Evolutionary conservation across 2,329 filamentous ascomycete species (phyloP).

Genomic region (Tolypocladium ophioglossoides): DNA sequence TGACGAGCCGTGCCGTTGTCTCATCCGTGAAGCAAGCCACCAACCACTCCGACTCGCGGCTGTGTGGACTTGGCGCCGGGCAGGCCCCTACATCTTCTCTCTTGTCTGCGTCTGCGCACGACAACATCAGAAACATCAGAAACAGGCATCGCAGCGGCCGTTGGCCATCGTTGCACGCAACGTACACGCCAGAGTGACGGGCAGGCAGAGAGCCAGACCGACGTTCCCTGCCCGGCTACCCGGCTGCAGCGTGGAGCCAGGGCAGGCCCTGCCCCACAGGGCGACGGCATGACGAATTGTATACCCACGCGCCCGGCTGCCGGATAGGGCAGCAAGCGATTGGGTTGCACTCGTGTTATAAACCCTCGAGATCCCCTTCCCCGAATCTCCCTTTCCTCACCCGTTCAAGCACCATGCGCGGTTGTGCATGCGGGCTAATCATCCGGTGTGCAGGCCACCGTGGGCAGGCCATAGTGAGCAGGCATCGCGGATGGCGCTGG

Average conservation of each 20-base stretch:
- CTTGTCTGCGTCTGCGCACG: background rate
- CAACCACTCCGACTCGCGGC: background rate
- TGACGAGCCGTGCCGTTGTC: slow-evolving; percentile 4
- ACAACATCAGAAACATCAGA: background rate
- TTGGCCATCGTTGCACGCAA: background rate
- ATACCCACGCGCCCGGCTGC: background rate
- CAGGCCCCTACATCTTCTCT: background rate
- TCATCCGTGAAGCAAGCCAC: background rate
- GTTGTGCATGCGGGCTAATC: background rate
- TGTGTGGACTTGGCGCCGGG: background rate
- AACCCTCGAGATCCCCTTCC: background rate
- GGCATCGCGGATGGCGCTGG: background rate
- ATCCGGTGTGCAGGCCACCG: background rate
- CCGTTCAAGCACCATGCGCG: background rate
- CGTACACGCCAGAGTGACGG: background rate
- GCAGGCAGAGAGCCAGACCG: background rate
- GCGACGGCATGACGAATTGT: background rate
- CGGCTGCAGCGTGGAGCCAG: background rate
- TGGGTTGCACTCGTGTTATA: background rate
- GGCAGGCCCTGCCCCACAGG: background rate
- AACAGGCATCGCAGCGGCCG: background rate
- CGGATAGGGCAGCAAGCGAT: background rate
- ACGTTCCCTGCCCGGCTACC: background rate
- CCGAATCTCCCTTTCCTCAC: background rate
- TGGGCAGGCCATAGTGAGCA: background rate